phyloP scores from a whole-genome alignment of 192 early-diverging fungal genomes.

The Podila epicladia region DNA sequence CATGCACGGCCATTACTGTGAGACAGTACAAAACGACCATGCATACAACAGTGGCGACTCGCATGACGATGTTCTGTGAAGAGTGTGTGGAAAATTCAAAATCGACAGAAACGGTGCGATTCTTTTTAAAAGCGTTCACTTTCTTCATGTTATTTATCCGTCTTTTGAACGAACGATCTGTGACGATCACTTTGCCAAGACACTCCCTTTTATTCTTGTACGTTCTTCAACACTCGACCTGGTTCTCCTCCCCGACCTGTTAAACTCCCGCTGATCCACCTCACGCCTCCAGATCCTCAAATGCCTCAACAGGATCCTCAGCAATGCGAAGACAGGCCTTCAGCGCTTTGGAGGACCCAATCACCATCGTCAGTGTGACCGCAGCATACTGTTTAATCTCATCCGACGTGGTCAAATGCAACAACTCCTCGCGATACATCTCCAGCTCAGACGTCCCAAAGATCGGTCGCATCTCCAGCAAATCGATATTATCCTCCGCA shows the following conservation, averaged over 20 bases:
- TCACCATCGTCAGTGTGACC: not conserved
- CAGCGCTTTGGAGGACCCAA: conserved; percentile 18
- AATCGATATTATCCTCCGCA: not conserved
- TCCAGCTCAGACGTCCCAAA: conserved; percentile 3
- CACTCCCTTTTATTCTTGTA: too few species aligned
- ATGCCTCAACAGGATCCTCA: conserved; percentile 2
- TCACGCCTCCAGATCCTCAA: conserved; percentile 6
- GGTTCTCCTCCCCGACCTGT: not conserved
- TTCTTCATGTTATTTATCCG: too few species aligned
- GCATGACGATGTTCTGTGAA: too few species aligned
- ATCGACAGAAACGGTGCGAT: too few species aligned
- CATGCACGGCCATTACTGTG: too few species aligned
- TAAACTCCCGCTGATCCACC: not conserved
- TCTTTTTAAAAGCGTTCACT: too few species aligned
- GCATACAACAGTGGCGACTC: too few species aligned
- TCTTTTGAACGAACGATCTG: too few species aligned
- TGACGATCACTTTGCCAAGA: too few species aligned
- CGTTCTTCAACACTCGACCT: not conserved
- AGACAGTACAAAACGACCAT: too few species aligned
- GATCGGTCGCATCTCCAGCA: conserved; percentile 12
- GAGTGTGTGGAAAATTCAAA: too few species aligned
- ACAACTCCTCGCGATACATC: conserved; percentile 9
- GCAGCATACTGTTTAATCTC: conserved; percentile 5
- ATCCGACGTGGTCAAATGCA: not conserved
- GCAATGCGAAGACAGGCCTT: conserved; percentile 23